Conservation (phyloP, 768 basidiomycete species). For the Pholiota microspora region DNA sequence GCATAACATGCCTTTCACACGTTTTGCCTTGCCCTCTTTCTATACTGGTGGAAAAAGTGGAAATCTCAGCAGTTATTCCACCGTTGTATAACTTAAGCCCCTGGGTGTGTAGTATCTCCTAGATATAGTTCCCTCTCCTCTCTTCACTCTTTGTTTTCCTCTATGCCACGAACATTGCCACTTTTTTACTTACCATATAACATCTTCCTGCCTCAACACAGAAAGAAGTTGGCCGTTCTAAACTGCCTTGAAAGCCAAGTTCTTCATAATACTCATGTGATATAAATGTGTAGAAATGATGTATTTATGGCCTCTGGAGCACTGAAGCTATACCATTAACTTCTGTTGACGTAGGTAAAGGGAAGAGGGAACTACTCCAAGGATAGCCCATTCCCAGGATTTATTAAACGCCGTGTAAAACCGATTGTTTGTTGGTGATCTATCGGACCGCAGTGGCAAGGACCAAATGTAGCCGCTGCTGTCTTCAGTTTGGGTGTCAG, state of each 20-base stretch:
- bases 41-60: constrained; percentile 11
- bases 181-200: not conserved
- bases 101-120: constrained; percentile 21
- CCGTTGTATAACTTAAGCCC: constrained; percentile 23
- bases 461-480: no score
- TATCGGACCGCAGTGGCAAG: no score
- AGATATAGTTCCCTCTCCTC: constrained; percentile 17
- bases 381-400: no score
- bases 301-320: not conserved
- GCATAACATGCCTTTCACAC: constrained; percentile 14
- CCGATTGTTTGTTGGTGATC: no score
- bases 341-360: not conserved
- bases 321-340: not conserved
- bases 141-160: constrained; percentile 1
- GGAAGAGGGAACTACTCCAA: not conserved
- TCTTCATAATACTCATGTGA: not conserved
- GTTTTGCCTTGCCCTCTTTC: constrained; percentile 2
- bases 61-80: constrained; percentile 7
- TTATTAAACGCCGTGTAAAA: no score
- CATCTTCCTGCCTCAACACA: not conserved
- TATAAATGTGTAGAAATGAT: not conserved
- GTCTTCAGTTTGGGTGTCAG: no score
- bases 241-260: not conserved
- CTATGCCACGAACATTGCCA: constrained; percentile 13
- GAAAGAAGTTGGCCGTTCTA: not conserved